Conservation (phyloP, 805 yeast genomes). For the Candida taoyuanica region DNA sequence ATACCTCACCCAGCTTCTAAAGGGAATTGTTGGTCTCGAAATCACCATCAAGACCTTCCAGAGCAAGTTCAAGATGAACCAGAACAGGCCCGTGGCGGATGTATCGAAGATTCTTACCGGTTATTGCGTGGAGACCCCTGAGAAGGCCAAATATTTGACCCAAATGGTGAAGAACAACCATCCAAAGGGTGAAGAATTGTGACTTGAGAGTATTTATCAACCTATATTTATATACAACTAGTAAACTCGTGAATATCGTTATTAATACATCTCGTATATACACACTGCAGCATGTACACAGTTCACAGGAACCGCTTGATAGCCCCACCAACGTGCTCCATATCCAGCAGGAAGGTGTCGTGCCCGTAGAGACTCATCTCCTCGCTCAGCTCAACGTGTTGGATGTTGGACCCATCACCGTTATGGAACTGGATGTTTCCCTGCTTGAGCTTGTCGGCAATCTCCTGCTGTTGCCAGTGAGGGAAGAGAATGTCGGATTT, state of each 20-base stretch:
- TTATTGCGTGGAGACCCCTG: constrained; percentile 35
- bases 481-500: constrained; percentile 90
- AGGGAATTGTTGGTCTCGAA: constrained; percentile 52
- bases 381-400: constrained; percentile 70
- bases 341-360: constrained; percentile 80
- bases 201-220: not conserved
- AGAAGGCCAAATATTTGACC: constrained; percentile 19
- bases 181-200: constrained; percentile 5
- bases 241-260: not conserved
- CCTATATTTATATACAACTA: not conserved
- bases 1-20: constrained; percentile 39
- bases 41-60: constrained; percentile 43
- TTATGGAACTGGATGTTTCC: constrained; percentile 26
- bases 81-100: constrained; percentile 40
- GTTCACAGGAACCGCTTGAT: constrained; percentile 52
- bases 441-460: constrained; percentile 51
- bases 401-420: constrained; percentile 38
- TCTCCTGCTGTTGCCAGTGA: constrained; percentile 89
- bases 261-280: too few species aligned
- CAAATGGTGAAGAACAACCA: constrained; percentile 7
- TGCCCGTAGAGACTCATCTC: constrained; percentile 84
- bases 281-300: too few species aligned
- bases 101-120: constrained; percentile 50
- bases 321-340: constrained; percentile 76
- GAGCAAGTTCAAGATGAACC: constrained; percentile 57